phyloP scores from a whole-genome alignment of 2,329 filamentous ascomycete species.

The Fusarium veterinarium region DNA sequence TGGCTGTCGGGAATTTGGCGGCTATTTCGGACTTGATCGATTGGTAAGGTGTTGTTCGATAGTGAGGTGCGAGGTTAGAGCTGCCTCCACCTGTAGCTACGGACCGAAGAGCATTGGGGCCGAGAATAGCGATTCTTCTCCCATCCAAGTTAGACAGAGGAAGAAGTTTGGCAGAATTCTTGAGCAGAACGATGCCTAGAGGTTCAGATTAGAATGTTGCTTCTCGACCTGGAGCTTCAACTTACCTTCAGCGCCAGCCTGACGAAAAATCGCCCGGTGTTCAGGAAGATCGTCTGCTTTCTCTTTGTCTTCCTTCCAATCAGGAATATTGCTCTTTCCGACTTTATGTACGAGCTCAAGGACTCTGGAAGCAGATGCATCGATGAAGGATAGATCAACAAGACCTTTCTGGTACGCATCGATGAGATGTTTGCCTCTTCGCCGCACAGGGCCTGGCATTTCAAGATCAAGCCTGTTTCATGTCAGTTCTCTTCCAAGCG shows the following conservation, averaged over 20 bases:
- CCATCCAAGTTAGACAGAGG: slow-evolving; percentile 9
- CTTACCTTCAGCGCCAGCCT: slow-evolving; percentile 24
- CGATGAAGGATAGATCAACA: slow-evolving; percentile 13
- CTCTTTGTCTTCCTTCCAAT: slow-evolving; percentile 22
- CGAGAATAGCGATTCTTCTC: slow-evolving; percentile 10
- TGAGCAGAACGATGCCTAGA: slow-evolving; percentile 25
- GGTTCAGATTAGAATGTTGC: not conserved
- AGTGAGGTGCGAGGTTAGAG: slow-evolving; percentile 22
- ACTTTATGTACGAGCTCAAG: slow-evolving; percentile 19
- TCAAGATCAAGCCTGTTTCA: slow-evolving; percentile 16
- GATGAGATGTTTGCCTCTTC: slow-evolving; percentile 22
- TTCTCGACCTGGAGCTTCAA: not conserved
- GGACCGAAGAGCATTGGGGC: slow-evolving; percentile 23
- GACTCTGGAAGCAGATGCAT: slow-evolving; percentile 10
- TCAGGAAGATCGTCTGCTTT: slow-evolving; percentile 24
- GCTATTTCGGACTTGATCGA: slow-evolving; percentile 6
- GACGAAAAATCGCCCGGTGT: slow-evolving; percentile 19
- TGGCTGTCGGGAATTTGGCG: slow-evolving; percentile 7
- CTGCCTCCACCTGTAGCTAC: slow-evolving; percentile 26
- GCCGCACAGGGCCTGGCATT: slow-evolving; percentile 27
- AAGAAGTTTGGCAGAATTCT: slow-evolving; percentile 13
- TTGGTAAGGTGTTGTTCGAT: slow-evolving; percentile 23
- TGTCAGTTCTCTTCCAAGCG: too few relatives aligned
- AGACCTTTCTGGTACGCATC: slow-evolving; percentile 17
- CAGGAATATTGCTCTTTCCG: slow-evolving; percentile 16